Base-by-base conservation (phyloP, 176 grass and related monocot species). In the Aechmea fasciata region DNA sequence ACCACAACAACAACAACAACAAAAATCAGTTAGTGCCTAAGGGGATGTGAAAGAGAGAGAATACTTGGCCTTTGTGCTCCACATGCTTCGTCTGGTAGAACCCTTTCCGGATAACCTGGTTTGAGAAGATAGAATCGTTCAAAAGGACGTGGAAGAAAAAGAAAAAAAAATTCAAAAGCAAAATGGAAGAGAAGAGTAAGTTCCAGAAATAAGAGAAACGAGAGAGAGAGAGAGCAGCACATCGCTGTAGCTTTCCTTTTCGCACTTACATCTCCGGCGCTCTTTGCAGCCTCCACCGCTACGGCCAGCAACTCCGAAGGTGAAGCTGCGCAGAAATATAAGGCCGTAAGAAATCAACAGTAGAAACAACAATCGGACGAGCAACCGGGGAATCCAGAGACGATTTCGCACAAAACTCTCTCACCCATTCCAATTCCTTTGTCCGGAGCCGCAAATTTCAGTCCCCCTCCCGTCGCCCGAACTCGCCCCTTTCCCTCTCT, bases 51-150 rank as follows among this genome's bases (percentile, higher is more conserved):
- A 73, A 72, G 22, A 23, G 11, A 25, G 25, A 55, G n/a, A 67
- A 50, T 2, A 97, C 93, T 89, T 79, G 86, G 69, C 93, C 93
- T 81, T 97, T 97, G 84, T 96, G 93, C 81, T 92, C 89, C 82
- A 97, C 86, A 67, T 90, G 85, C 81, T 97, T 97, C 64, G 86
- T 90, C 76, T 75, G 68, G 79, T 90, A 87, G 47, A 97, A 97
- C 49, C 89, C 86, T 69, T 90, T 85, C 65, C 79, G 77, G 67
- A 97, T 97, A 55, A 97, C 53, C 93, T 97, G 55, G 15, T 22
- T 22, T 61, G 17, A 3, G 15, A 18, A 20, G 2, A 17, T 9
- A 9, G 13, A 61, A 22, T 22, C 55, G 10, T 9, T 17, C 13
- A 59, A 55, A 55, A 14, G n/a, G 13, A n/a, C 52, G 55, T 15